Percentiles rank a stretch among this genome's conserved stretches.
Conservation (phyloP, 495 filamentous ascomycete species). For the Aspergillus olivimuriae region DNA sequence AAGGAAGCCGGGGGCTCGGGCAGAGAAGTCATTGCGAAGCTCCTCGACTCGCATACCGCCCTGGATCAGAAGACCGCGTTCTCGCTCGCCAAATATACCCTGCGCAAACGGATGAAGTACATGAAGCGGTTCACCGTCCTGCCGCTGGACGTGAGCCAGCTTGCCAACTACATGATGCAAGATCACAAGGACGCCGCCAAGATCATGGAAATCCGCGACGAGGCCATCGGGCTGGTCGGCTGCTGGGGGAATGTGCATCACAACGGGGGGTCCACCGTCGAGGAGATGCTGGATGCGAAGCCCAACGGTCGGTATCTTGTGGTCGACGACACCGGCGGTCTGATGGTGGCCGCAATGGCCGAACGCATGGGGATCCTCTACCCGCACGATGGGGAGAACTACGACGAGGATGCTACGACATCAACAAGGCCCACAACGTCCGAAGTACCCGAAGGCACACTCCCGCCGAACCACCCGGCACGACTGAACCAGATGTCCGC, state of each 20-base stretch:
- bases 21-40: conserved; percentile 79
- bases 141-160: conserved; percentile 68
- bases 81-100: conserved; percentile 87
- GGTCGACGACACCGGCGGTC: conserved; percentile 83
- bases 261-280: conserved; percentile 27
- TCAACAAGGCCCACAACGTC: background rate
- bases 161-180: conserved; percentile 66
- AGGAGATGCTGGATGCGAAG: conserved; percentile 20
- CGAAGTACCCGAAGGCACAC: conserved; percentile 7
- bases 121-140: conserved; percentile 77
- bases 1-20: conserved; percentile 68
- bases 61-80: conserved; percentile 93
- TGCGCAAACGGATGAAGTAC: conserved; percentile 92
- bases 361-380: conserved; percentile 87
- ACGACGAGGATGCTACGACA: conserved; percentile 14
- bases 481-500: conserved; percentile 42
- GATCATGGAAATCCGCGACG: conserved; percentile 85
- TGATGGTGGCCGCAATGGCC: conserved; percentile 81
- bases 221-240: conserved; percentile 68
- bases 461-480: conserved; percentile 11
- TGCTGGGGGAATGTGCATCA: conserved; percentile 61
- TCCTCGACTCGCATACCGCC: conserved; percentile 76
- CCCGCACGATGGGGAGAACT: conserved; percentile 33
- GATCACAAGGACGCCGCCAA: conserved; percentile 71
- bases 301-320: conserved; percentile 75